These are phyloP conservation scores for Rhodotorula sp. DNA, from an alignment of 1,284 basidiomycete genomes.

Conservation along the genomic window DNA sequence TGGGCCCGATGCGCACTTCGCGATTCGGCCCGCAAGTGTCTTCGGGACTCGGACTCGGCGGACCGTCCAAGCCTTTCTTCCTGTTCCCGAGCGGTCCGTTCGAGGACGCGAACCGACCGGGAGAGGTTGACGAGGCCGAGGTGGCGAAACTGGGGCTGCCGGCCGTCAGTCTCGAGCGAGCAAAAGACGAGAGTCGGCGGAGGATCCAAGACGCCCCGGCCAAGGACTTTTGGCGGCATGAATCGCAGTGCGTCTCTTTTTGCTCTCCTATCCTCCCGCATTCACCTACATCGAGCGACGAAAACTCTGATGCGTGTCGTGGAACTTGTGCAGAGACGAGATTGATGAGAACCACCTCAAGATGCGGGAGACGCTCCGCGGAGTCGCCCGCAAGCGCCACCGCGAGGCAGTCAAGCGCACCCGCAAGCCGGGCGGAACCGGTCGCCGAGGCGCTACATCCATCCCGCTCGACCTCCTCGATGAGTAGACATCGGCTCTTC, in stretches of 20 bases:
- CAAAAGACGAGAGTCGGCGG: not conserved
- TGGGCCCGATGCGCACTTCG: not conserved
- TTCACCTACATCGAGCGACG: not conserved
- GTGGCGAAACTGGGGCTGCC: slow-evolving; percentile 6
- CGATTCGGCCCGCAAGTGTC: not conserved
- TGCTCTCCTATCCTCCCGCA: not conserved
- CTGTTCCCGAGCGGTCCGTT: slow-evolving; percentile 19
- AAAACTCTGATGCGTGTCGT: not conserved
- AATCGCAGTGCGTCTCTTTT: slow-evolving; percentile 22
- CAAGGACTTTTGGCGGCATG: slow-evolving; percentile 28
- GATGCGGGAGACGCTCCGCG: slow-evolving; percentile 34
- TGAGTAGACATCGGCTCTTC: slow-evolving; percentile 1
- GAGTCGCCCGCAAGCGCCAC: slow-evolving; percentile 34
- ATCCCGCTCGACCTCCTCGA: slow-evolving; percentile 11
- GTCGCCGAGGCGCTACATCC: not conserved
- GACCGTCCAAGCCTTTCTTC: slow-evolving; percentile 26
- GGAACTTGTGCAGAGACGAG: slow-evolving; percentile 23
- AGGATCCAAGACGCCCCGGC: slow-evolving; percentile 5
- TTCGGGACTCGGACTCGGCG: slow-evolving; percentile 1
- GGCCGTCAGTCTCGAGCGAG: not conserved
- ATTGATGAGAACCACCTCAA: slow-evolving; percentile 36
- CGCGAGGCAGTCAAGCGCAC: slow-evolving; percentile 38
- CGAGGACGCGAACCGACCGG: slow-evolving; percentile 4
- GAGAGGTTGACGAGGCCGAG: not conserved
- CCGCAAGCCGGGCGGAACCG: slow-evolving; percentile 14